Conservation (phyloP, 768 basidiomycete genomes). For the Crepidotus variabilis region DNA sequence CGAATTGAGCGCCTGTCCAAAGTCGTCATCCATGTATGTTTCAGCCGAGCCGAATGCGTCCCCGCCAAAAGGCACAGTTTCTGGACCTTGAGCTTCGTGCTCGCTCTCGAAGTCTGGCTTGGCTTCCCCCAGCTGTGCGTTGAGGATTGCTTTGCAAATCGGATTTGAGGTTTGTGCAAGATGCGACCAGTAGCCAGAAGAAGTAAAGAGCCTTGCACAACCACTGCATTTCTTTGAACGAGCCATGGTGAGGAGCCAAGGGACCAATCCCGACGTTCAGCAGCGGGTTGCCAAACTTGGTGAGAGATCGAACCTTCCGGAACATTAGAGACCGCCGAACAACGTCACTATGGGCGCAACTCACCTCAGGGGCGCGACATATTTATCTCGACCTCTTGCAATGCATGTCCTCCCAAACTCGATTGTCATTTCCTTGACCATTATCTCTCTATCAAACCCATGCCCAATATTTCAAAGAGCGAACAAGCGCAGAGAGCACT, state of each 20-base stretch:
- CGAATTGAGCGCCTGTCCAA: neutral
- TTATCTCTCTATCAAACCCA: neutral
- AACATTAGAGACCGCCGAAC: neutral
- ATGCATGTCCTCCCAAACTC: neutral
- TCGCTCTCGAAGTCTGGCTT: neutral
- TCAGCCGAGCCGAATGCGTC: constrained; percentile 5
- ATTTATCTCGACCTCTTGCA: neutral
- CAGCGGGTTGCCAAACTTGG: neutral
- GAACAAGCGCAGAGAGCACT: neutral
- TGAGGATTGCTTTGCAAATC: neutral
- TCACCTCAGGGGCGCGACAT: neutral
- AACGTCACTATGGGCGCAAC: neutral
- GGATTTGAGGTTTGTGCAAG: neutral
- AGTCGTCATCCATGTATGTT: constrained; percentile 2
- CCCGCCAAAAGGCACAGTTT: neutral
- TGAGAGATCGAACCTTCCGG: neutral
- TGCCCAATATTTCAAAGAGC: neutral
- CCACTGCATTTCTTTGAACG: neutral
- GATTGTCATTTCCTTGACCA: neutral
- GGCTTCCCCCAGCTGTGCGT: neutral
- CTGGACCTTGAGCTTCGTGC: neutral
- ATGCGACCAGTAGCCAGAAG: neutral
- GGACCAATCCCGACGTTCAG: neutral
- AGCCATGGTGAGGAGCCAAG: neutral
- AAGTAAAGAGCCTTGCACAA: neutral